These are phyloP conservation scores for Colletotrichum sp. DNA, from an alignment of 2,329 filamentous ascomycete species.

Conservation along the genomic window DNA sequence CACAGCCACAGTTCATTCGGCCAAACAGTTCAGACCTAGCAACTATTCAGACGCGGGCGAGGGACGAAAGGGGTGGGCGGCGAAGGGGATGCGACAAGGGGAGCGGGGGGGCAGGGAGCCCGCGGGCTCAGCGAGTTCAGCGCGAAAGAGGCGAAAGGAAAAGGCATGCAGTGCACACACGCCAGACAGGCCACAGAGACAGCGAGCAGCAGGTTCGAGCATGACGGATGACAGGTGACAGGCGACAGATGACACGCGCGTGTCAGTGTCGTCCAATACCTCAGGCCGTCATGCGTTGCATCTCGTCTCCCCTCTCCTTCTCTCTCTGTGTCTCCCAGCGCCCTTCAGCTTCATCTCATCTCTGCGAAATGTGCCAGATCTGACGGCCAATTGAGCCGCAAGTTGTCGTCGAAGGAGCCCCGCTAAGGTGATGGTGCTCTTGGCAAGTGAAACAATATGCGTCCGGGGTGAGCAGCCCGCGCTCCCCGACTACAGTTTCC, in stretches of 20 bases:
- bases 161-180: background rate
- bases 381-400: background rate
- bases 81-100: background rate
- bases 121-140: background rate
- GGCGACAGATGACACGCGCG: background rate
- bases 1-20: background rate
- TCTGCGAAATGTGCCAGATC: background rate
- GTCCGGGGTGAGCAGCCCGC: background rate
- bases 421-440: background rate
- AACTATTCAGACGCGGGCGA: background rate
- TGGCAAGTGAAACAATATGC: conserved; percentile 16
- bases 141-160: background rate
- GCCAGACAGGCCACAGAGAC: background rate
- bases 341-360: conserved; percentile 7
- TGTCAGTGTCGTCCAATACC: conserved; percentile 3
- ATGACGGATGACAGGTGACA: conserved; percentile 12
- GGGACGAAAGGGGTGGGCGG: background rate
- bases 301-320: background rate
- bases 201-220: background rate
- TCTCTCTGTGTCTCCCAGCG: background rate
- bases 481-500: background rate
- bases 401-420: background rate
- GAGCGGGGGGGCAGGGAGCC: background rate
- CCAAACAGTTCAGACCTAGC: background rate
- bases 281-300: background rate